Conservation (phyloP, 148 eudicot species). For the Silene conica region DNA sequence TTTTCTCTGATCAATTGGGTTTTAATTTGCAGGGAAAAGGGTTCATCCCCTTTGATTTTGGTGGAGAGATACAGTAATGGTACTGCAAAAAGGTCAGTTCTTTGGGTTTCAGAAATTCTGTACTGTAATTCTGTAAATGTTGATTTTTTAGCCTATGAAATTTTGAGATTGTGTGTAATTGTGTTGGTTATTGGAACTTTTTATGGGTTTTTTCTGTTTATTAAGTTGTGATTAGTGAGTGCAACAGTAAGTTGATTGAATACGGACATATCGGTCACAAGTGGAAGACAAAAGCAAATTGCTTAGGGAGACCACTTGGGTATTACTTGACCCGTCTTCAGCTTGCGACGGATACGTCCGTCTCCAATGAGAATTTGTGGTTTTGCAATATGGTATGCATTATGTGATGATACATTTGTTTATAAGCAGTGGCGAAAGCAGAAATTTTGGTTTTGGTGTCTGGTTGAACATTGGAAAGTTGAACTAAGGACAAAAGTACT, state of each 20-base stretch:
- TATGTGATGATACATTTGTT: neutral
- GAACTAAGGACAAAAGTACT: too few relatives aligned
- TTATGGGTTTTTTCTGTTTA: neutral
- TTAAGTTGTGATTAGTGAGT: neutral
- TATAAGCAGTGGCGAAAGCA: too few relatives aligned
- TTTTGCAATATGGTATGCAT: neutral
- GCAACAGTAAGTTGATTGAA: too few relatives aligned
- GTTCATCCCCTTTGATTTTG: conserved; percentile 38
- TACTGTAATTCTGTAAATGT: neutral
- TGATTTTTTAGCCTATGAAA: neutral
- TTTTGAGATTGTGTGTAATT: neutral
- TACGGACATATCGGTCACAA: too few relatives aligned
- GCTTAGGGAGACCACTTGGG: too few relatives aligned
- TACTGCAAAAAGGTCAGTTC: conserved; percentile 57
- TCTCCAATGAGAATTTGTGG: too few relatives aligned
- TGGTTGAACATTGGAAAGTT: too few relatives aligned
- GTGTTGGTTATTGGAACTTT: neutral
- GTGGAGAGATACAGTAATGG: conserved; percentile 77
- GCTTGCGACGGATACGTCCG: too few relatives aligned
- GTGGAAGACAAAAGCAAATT: too few relatives aligned
- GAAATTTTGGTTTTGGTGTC: too few relatives aligned
- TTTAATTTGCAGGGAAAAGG: conserved; percentile 34
- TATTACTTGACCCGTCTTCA: too few relatives aligned
- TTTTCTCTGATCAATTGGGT: conserved; percentile 17
- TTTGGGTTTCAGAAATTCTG: conserved; percentile 8